Percentiles rank a stretch among this genome's conserved stretches.
These are phyloP conservation scores for Fagopyrum homotropicum DNA, from an alignment of 148 eudicot genomes.

Conservation along the genomic window DNA sequence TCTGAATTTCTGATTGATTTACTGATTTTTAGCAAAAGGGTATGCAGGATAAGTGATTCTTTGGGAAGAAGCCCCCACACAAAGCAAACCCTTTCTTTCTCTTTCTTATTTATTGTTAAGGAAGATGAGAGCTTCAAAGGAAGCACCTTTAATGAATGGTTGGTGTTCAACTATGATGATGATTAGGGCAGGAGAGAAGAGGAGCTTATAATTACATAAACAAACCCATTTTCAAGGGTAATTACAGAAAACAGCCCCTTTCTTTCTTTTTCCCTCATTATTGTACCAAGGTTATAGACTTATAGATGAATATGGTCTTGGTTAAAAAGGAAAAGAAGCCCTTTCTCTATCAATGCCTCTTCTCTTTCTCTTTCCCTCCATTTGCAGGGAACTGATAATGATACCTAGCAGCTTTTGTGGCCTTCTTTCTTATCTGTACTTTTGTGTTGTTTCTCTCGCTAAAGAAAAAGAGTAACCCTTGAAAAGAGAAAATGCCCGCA, in stretches of 20 bases:
- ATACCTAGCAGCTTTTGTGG: constrained; percentile 12
- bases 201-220: background rate
- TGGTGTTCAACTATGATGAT: constrained; percentile 3
- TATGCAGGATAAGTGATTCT: background rate
- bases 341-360: background rate
- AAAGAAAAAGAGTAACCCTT: constrained; percentile 1
- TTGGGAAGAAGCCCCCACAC: background rate
- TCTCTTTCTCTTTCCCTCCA: constrained; percentile 8
- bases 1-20: background rate
- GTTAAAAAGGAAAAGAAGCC: background rate
- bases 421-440: constrained; percentile 14
- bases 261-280: too few relatives aligned
- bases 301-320: background rate
- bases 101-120: constrained; percentile 9
- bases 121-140: background rate
- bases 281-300: background rate
- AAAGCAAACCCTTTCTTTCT: background rate
- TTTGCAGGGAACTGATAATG: constrained; percentile 12
- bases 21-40: constrained; percentile 5
- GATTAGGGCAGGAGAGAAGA: constrained; percentile 11
- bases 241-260: too few relatives aligned
- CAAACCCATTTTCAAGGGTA: too few relatives aligned
- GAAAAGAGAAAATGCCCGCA: background rate
- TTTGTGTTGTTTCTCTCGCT: constrained; percentile 10
- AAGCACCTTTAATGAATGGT: background rate